These are phyloP conservation scores for Saturnispora sanitii DNA, from an alignment of 805 yeast species.

Conservation along the genomic window DNA sequence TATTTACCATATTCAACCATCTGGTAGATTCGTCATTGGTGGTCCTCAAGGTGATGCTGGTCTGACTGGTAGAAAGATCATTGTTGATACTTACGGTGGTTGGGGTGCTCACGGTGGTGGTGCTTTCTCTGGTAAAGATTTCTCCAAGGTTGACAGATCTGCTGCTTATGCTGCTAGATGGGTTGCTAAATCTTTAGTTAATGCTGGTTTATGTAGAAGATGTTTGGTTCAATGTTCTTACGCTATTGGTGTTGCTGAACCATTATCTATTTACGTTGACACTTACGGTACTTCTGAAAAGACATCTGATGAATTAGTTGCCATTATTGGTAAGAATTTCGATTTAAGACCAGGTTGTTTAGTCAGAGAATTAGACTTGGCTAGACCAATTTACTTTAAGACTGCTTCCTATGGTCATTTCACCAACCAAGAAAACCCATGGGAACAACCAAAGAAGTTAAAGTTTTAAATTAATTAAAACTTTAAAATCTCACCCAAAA, in stretches of 20 bases:
- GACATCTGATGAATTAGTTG: slow-evolving; percentile 83
- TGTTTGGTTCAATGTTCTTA: slow-evolving; percentile 97
- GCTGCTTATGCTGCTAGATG: slow-evolving; percentile 99
- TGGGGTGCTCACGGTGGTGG: slow-evolving; percentile 99
- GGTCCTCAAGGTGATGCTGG: slow-evolving; percentile 99
- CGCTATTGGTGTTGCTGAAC: slow-evolving; percentile 99
- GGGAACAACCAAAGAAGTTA: slow-evolving; percentile 94
- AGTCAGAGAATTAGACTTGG: slow-evolving; percentile 92
- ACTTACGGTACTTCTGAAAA: slow-evolving; percentile 95
- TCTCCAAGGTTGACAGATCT: slow-evolving; percentile 98
- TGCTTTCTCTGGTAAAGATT: slow-evolving; percentile 99
- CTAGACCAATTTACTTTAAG: slow-evolving; percentile 98
- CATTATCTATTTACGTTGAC: slow-evolving; percentile 94
- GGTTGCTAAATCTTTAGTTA: slow-evolving; percentile 97
- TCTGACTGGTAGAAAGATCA: slow-evolving; percentile 98
- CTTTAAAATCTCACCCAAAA: background rate
- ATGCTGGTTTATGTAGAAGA: slow-evolving; percentile 93
- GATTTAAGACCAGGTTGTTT: slow-evolving; percentile 99
- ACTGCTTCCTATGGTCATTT: slow-evolving; percentile 99
- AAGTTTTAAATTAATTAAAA: slow-evolving; percentile 33
- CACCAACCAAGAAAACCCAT: slow-evolving; percentile 96
- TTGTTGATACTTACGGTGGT: slow-evolving; percentile 99
- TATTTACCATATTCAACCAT: slow-evolving; percentile 96
- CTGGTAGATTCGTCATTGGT: slow-evolving; percentile 99
- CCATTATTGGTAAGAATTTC: slow-evolving; percentile 85